Evolutionary conservation across 1,139 yeast genomes (phyloP), one percentile per base, ranked within the genome.

Genomic region (Candida glucosophila): DNA sequence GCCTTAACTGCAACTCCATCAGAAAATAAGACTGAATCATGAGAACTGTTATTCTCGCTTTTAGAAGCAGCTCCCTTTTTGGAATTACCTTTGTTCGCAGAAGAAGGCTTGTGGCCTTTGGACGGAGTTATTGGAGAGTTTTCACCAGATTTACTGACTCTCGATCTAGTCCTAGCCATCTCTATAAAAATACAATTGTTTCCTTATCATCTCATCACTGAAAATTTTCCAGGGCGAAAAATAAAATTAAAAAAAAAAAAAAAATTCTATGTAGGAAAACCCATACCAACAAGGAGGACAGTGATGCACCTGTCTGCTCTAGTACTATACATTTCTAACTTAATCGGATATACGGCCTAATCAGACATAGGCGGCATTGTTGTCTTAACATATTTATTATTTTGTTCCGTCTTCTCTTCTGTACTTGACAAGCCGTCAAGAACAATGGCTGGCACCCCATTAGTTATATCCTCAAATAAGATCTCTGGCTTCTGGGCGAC

Each of bases 391-490:
- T n/a, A n/a, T n/a, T n/a, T n/a, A n/a, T n/a, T n/a, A n/a, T n/a
- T n/a, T n/a, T n/a, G n/a, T n/a, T n/a, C n/a, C n/a, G n/a, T n/a
- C n/a, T n/a, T n/a, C 9, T 8, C 7, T 19, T 19, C 12, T 19
- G 9, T 10, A 6, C 21, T 13, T 11, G 21, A 19, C 8, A 41
- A 45, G 10, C 49, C 37, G 29, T 60, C 67, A 10, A 60, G 38
- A 10, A 60, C 44, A 6, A 60, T 60, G 0, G 60, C 65, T 1
- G 67, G 67, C 0, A 56, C 58, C 2, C 56, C 59, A 29, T 48
- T 48, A 15, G 44, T 43, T 7, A 57, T 52, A 33, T 58, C 57
- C 38, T 56, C 53, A 33, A 63, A 63, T 17, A 63, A 40, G 3
- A 63, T 43, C 31, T 58, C 57, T 1, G 66, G 64, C 28, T 57